Evolutionary conservation across 345 rosid genomes (phyloP).

Genomic region (Tarenaya hassleriana): DNA sequence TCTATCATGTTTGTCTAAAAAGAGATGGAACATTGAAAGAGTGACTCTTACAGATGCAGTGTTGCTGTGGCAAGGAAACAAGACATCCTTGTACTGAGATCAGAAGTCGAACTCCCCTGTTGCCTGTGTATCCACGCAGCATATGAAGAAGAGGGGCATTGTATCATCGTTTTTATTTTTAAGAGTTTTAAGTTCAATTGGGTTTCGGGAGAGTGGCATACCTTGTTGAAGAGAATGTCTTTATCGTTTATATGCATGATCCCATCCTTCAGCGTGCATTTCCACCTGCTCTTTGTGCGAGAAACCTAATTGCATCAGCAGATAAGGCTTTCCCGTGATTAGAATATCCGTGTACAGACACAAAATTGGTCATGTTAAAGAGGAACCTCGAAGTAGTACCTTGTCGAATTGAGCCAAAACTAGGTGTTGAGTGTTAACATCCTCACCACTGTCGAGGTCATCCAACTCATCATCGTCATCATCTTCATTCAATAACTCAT

Average conservation of each 20-base stretch:
- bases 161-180: neutral
- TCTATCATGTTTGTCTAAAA: conserved; percentile 28
- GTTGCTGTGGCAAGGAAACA: neutral
- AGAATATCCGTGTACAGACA: neutral
- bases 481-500: conserved; percentile 85
- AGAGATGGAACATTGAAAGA: conserved; percentile 25
- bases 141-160: neutral
- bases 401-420: conserved; percentile 98
- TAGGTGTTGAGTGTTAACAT: conserved; percentile 86
- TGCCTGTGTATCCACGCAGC: conserved; percentile 48
- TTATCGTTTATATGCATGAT: conserved; percentile 94
- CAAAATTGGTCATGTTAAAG: neutral
- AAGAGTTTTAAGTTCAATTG: conserved; percentile 5
- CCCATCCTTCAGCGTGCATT: conserved; percentile 91
- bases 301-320: conserved; percentile 56
- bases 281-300: conserved; percentile 96
- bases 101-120: conserved; percentile 91
- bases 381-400: conserved; percentile 36
- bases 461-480: conserved; percentile 90
- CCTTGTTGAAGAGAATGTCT: conserved; percentile 95
- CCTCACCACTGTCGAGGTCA: conserved; percentile 84
- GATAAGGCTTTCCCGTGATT: conserved; percentile 5
- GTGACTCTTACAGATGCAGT: conserved; percentile 14
- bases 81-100: conserved; percentile 19
- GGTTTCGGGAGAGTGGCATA: conserved; percentile 8